phyloP scores from a whole-genome alignment of 2,329 filamentous ascomycete genomes.

The Drechslera avenae region DNA sequence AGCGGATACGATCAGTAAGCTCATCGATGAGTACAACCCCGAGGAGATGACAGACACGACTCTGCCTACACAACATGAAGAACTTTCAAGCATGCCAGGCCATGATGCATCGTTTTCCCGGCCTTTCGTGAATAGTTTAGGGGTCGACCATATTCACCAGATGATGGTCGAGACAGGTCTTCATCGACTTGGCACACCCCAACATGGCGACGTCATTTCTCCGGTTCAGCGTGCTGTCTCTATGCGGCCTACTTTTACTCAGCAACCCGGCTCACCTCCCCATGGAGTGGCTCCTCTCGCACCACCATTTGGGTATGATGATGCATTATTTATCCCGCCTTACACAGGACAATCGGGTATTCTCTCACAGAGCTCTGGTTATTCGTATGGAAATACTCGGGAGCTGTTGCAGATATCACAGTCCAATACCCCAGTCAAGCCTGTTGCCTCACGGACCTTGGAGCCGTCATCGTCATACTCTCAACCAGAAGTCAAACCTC shows the following conservation, averaged over 20 bases:
- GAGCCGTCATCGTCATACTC: conserved; percentile 34
- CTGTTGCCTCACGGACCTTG: conserved; percentile 6
- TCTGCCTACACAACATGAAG: conserved; percentile 1
- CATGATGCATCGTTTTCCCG: too few relatives aligned
- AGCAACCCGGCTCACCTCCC: conserved; percentile 31
- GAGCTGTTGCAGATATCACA: conserved; percentile 36
- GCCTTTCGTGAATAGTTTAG: neutral
- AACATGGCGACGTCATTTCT: neutral
- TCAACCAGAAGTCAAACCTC: conserved; percentile 12
- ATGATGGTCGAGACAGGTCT: conserved; percentile 16
- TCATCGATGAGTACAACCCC: conserved; percentile 39
- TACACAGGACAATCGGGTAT: conserved; percentile 26
- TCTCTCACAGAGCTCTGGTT: conserved; percentile 33
- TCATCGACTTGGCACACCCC: conserved; percentile 21
- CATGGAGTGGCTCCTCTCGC: conserved; percentile 30
- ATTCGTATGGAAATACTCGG: conserved; percentile 46
- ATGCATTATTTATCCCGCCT: conserved; percentile 8
- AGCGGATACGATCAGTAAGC: conserved; percentile 41
- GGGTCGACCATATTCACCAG: neutral
- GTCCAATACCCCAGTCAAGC: conserved; percentile 3
- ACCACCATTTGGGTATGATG: conserved; percentile 33
- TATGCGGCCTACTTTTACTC: conserved; percentile 14
- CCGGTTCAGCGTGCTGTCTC: neutral
- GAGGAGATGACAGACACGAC: conserved; percentile 11
- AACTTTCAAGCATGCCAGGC: neutral